Evolutionary conservation across 331 rosid species (phyloP).

Genomic region (Cucumis variabilis): DNA sequence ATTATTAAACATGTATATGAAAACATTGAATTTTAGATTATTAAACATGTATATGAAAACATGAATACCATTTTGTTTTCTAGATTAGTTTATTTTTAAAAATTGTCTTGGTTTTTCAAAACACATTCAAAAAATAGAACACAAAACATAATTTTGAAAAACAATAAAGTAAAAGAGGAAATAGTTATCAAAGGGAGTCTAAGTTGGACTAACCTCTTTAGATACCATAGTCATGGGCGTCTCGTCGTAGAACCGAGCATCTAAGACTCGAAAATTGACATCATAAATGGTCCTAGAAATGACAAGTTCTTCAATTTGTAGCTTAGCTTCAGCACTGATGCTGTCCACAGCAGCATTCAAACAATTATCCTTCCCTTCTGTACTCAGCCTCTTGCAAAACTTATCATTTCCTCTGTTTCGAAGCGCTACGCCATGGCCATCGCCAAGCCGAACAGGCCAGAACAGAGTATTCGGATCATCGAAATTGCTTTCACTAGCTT

Average conservation of each 20-base stretch:
- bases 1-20: too few relatives aligned
- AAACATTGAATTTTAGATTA: too few relatives aligned
- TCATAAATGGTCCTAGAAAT: not conserved
- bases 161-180: too few relatives aligned
- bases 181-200: not conserved
- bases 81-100: too few relatives aligned
- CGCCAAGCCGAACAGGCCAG: not conserved
- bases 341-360: not conserved
- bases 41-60: too few relatives aligned
- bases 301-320: conserved; percentile 6
- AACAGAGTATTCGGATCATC: conserved; percentile 6
- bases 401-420: not conserved
- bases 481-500: not conserved
- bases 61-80: too few relatives aligned
- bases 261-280: not conserved
- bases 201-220: not conserved
- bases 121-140: too few relatives aligned
- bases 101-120: too few relatives aligned
- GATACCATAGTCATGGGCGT: not conserved
- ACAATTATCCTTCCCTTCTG: not conserved
- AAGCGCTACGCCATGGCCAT: conserved; percentile 14
- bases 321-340: not conserved
- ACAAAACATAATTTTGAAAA: too few relatives aligned
- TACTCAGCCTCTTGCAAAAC: conserved; percentile 15
- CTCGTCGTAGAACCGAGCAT: conserved; percentile 9